Evolutionary conservation across 768 basidiomycete genomes (phyloP), one percentile per base, ranked within the genome.

Genomic region (Albatrellus ellisii): DNA sequence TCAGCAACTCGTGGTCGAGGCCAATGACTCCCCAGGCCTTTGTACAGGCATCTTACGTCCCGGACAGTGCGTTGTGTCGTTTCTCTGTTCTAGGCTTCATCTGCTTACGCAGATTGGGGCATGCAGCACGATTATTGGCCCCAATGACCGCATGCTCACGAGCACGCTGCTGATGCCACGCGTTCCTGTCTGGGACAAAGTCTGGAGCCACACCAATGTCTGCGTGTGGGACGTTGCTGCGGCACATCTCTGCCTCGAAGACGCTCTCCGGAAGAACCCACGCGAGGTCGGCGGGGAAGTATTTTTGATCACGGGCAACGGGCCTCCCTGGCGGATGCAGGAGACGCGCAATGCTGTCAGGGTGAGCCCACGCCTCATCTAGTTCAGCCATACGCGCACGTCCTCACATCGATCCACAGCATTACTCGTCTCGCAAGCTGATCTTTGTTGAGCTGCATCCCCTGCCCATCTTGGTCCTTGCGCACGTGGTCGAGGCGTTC

Each of bases 1-100:
- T 1, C 75, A 77, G 54, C 59, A 65, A 51, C 56, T 74, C 27
- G 70, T 77, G 4, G 55, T 71, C n/a, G 59, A 57, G 0, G 72
- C 74, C n/a, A 73, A 75, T 51, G 65, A 63, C 4, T 54, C 62
- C 39, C 59, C 59, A 4, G 64, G 64, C 7, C 55, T 77, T 9
- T 54, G 62, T 37, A 75, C 75, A 3, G 72, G 57, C 1, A 54
- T 59, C 18, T 38, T 63, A 28, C 56, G 60, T 12, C 62, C 62
- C 4, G 60, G 58, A 29, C 54, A 49, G 62, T 63, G 36, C 41
- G 59, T 51, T 8, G 9, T 7, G 25, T 8, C 26, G 15, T 24
- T 6, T 18, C 5, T 14, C 14, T n/a, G n/a, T n/a, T n/a, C n/a
- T n/a, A n/a, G n/a, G n/a, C n/a, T n/a, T n/a, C n/a, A n/a, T n/a